A percentile compares a stretch with the other conserved stretches of the same genome.
Conservation (phyloP, 1,284 basidiomycete genomes). For the Heterobasidion occidentale region DNA sequence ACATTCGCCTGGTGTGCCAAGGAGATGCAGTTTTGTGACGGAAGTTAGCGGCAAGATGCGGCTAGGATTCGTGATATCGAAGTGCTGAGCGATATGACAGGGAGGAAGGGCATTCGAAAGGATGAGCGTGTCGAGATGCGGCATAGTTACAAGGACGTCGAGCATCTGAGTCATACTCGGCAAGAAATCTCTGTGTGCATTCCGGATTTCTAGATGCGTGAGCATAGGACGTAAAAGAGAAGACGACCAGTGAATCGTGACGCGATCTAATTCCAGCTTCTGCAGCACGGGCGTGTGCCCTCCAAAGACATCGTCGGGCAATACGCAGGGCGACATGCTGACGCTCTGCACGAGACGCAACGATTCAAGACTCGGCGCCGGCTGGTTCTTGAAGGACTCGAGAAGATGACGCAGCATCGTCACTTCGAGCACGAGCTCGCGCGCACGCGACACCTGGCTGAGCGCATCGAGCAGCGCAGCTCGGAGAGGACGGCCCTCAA, state of each 20-base stretch:
- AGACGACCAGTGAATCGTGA: not conserved
- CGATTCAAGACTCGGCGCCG: not conserved
- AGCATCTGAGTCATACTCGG: not conserved
- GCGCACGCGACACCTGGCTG: not conserved
- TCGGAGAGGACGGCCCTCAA: not conserved
- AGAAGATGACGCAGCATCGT: not conserved
- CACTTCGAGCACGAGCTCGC: not conserved
- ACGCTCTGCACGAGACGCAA: not conserved
- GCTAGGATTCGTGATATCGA: not conserved
- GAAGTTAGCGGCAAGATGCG: not conserved
- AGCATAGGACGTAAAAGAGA: not conserved
- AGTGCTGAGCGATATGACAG: not conserved
- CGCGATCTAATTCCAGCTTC: not conserved
- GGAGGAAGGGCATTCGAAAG: not conserved
- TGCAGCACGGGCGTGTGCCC: not conserved
- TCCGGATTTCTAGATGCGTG: not conserved
- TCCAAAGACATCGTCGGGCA: not conserved
- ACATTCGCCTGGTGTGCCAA: not conserved
- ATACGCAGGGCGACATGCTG: not conserved
- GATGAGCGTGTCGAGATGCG: conserved; percentile 1
- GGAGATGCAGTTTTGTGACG: not conserved
- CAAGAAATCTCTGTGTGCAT: not conserved
- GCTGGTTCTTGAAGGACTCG: not conserved
- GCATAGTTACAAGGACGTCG: not conserved
- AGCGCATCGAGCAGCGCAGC: not conserved